Conservation (phyloP, 805 yeast genomes). For the Candida ipomoeae region DNA sequence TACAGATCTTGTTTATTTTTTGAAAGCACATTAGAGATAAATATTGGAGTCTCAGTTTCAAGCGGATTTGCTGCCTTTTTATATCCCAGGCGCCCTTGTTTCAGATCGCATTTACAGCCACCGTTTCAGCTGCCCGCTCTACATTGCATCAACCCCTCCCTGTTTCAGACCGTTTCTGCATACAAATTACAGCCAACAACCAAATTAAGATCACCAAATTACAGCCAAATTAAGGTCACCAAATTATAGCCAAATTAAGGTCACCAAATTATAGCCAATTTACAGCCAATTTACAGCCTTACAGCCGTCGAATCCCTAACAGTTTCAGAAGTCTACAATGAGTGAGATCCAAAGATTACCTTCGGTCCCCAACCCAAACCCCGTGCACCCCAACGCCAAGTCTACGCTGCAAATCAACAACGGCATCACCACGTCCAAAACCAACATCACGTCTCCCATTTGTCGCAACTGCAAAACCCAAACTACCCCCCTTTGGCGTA, state of each 20-base stretch:
- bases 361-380: constrained; percentile 21
- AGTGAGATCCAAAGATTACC: constrained; percentile 21
- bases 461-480: constrained; percentile 91
- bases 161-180: background rate
- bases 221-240: background rate
- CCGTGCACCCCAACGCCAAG: constrained; percentile 60
- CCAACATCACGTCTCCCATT: constrained; percentile 60
- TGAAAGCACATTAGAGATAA: too few relatives aligned
- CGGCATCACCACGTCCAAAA: constrained; percentile 62
- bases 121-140: background rate
- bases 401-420: constrained; percentile 54
- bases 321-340: constrained; percentile 3
- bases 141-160: background rate
- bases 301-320: too few relatives aligned
- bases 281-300: background rate
- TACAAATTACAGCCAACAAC: background rate
- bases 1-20: too few relatives aligned
- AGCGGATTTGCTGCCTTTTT: background rate
- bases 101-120: background rate
- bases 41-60: too few relatives aligned
- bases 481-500: constrained; percentile 92
- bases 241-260: background rate
- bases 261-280: background rate
- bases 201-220: background rate
- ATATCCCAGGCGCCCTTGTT: background rate